Percentiles rank a stretch among this genome's conserved stretches.
phyloP scores from a whole-genome alignment of 345 rosid species.

The rapeseed (Brassica napus) region DNA sequence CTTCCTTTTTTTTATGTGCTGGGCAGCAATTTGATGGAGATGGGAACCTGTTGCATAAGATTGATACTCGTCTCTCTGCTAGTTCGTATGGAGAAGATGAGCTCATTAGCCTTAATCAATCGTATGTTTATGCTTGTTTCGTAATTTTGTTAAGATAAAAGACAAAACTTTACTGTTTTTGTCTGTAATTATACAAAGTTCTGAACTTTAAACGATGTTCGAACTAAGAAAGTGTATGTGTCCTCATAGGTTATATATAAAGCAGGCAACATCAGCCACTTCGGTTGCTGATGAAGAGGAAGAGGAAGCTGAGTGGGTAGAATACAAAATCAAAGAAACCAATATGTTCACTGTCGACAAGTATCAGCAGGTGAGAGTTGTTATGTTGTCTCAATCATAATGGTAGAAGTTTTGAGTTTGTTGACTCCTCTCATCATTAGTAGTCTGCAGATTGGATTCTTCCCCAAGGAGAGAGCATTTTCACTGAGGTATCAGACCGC shows the following conservation, averaged over 20 bases:
- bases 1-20: not conserved
- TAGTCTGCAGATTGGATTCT: conserved; percentile 92
- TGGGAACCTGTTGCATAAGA: conserved; percentile 68
- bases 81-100: conserved; percentile 87
- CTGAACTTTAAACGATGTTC: no score
- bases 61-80: conserved; percentile 70
- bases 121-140: conserved; percentile 50
- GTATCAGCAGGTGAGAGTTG: conserved; percentile 73
- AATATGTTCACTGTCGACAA: conserved; percentile 91
- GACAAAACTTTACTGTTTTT: not conserved
- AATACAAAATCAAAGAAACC: conserved; percentile 88
- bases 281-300: conserved; percentile 54
- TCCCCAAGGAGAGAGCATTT: conserved; percentile 80
- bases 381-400: conserved; percentile 13
- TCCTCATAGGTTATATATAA: conserved; percentile 76
- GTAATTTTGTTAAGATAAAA: not conserved
- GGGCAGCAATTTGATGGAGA: conserved; percentile 83
- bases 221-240: no score
- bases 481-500: conserved; percentile 83
- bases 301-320: conserved; percentile 83
- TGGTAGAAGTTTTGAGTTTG: conserved; percentile 16
- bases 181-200: not conserved
- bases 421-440: conserved; percentile 50
- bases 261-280: conserved; percentile 64
- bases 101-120: conserved; percentile 83